A percentile compares a stretch with the other conserved stretches of the same genome.
These are phyloP conservation scores for Aspergillus brasiliensis DNA, from an alignment of 2,329 filamentous ascomycete genomes.

Conservation along the genomic window DNA sequence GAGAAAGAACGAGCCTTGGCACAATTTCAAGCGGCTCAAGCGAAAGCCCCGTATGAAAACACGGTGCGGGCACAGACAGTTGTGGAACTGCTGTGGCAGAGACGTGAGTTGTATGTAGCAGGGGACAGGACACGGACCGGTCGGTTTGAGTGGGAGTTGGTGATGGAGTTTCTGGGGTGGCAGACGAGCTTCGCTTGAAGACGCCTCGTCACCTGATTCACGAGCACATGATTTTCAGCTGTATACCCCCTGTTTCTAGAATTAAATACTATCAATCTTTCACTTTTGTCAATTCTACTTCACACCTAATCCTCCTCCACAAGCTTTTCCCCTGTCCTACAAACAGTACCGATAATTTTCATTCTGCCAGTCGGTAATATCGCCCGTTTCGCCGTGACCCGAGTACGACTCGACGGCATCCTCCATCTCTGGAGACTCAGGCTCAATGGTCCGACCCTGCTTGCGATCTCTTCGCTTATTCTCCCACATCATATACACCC, in stretches of 20 bases:
- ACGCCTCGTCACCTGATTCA: background rate
- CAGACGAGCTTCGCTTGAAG: slow-evolving; percentile 5
- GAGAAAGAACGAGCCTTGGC: background rate
- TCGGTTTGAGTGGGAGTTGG: slow-evolving; percentile 5
- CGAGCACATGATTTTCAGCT: background rate
- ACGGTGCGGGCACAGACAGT: slow-evolving; percentile 2
- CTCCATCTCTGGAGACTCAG: slow-evolving; percentile 1
- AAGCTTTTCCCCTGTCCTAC: background rate
- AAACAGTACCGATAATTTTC: slow-evolving; percentile 11
- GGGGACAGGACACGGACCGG: background rate
- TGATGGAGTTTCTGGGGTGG: slow-evolving; percentile 7
- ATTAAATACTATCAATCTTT: background rate
- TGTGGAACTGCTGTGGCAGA: background rate
- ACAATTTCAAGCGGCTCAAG: background rate
- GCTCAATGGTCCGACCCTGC: slow-evolving; percentile 11
- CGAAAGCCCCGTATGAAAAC: slow-evolving; percentile 5
- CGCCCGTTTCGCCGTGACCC: background rate
- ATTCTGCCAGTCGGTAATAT: slow-evolving; percentile 15
- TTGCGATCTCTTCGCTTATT: slow-evolving; percentile 9
- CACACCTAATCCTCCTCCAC: background rate
- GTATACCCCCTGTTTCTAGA: background rate
- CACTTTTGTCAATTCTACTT: background rate
- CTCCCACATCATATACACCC: slow-evolving; percentile 4
- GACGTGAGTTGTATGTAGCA: background rate
- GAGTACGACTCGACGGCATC: background rate